These are phyloP conservation scores for Odontarrhena argentea DNA, from an alignment of 345 rosid genomes.

Conservation along the genomic window DNA sequence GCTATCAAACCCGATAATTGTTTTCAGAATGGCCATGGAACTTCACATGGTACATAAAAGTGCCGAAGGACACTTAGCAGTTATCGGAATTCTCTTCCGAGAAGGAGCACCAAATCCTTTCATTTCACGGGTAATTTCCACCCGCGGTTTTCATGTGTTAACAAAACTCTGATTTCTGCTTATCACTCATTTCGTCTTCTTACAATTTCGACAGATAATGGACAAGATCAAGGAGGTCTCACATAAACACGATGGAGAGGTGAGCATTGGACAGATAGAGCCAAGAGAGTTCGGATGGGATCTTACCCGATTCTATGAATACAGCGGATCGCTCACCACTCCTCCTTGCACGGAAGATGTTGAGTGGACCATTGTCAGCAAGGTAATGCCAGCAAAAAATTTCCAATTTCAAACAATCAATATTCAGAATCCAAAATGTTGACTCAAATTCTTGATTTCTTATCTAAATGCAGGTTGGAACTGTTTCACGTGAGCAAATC, in stretches of 20 bases:
- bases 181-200: background rate
- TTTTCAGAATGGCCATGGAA: slow-evolving; percentile 51
- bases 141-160: background rate
- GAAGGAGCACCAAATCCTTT: slow-evolving; percentile 67
- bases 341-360: slow-evolving; percentile 90
- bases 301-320: slow-evolving; percentile 60
- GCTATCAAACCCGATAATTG: background rate
- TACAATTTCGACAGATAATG: slow-evolving; percentile 18
- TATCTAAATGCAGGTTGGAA: slow-evolving; percentile 50
- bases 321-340: slow-evolving; percentile 74
- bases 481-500: slow-evolving; percentile 69
- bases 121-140: slow-evolving; percentile 49
- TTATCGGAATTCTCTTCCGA: slow-evolving; percentile 53
- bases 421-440: background rate
- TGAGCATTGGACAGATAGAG: slow-evolving; percentile 49
- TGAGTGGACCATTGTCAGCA: slow-evolving; percentile 58
- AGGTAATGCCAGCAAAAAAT: slow-evolving; percentile 39
- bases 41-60: slow-evolving; percentile 61
- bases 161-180: background rate
- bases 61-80: slow-evolving; percentile 47
- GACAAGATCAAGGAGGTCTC: slow-evolving; percentile 27
- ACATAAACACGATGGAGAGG: slow-evolving; percentile 26
- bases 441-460: background rate
- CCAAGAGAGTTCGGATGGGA: slow-evolving; percentile 53
- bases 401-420: background rate